Evolutionary conservation across 192 early-diverging fungal genomes (phyloP).

Genomic region (Entomortierella beljakovae): DNA sequence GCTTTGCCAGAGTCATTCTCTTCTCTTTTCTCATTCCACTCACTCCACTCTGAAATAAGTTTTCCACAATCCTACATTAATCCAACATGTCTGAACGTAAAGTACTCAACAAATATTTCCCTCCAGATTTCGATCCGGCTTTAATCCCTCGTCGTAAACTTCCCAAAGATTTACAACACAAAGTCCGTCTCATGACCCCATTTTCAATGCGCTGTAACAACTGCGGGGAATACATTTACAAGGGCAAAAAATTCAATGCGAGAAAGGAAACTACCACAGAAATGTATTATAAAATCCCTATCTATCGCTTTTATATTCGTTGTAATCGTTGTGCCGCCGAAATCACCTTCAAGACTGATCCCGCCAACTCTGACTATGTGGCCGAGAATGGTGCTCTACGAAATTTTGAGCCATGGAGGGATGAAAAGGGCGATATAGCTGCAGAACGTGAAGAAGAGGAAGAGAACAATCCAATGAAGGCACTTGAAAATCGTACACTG

Average conservation of each 20-base stretch:
- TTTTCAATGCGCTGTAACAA: slow-evolving; percentile 98
- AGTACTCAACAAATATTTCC: slow-evolving; percentile 97
- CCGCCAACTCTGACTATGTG: slow-evolving; percentile 93
- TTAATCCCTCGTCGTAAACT: slow-evolving; percentile 86
- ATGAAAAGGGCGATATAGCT: slow-evolving; percentile 67
- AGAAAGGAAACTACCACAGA: slow-evolving; percentile 89
- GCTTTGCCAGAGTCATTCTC: background rate
- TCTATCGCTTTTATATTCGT: slow-evolving; percentile 83
- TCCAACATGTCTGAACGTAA: slow-evolving; percentile 69
- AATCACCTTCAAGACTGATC: slow-evolving; percentile 99
- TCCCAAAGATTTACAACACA: slow-evolving; percentile 88
- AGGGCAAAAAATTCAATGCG: slow-evolving; percentile 99
- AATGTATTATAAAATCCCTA: slow-evolving; percentile 78
- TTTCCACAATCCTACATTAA: no score
- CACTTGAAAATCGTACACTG: slow-evolving; percentile 92
- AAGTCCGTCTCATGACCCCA: slow-evolving; percentile 98
- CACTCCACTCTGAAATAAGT: no score
- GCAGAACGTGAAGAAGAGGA: slow-evolving; percentile 83
- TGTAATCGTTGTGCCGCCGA: slow-evolving; percentile 96
- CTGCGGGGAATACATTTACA: slow-evolving; percentile 97
- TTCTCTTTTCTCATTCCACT: no score
- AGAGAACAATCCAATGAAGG: slow-evolving; percentile 94
- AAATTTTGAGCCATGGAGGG: slow-evolving; percentile 97
- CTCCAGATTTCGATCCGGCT: slow-evolving; percentile 98
- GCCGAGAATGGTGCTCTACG: slow-evolving; percentile 92